Evolutionary conservation across 208 protist genomes (phyloP), one percentile per base, ranked within the genome.

Genomic region (Acanthamoeba castellanii): DNA sequence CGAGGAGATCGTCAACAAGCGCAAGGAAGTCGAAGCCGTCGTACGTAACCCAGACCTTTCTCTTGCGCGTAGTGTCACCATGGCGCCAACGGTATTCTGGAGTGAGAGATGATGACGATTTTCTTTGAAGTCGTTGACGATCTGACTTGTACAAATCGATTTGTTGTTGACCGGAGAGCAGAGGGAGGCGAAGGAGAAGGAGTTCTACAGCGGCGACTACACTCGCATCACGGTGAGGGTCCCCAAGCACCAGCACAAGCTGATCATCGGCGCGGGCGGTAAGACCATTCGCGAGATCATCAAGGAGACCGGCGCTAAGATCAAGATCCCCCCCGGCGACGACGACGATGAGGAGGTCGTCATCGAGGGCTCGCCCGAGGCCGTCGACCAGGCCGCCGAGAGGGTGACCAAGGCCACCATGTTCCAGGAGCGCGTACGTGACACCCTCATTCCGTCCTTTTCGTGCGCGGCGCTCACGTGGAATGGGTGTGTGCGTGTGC

Each of bases 251-350:
- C 59, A 74, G 50, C 84, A 91, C 50, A 91, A 50, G 57, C 32
- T 91, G 27, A 52, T 91, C 84, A 91, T 91, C 37, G 84, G 84
- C 30, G 59, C 84, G 9, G 59, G 59, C 25, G 84, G 84, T 52
- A 91, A 91, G 57, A 91, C 9, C n/a, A 91, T 91, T n/a, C 27
- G 59, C 16, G 84, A 91, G 59, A 91, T 91, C 22, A 85, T 85
- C 47, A 74, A 64, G 59, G 50, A 64, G 57, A 45, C 37, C 57
- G 57, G 57, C 50, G 84, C 32, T 7, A 64, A 52, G 57, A 72
- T 91, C 32, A 64, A 25, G 20, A 72, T 91, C 13, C 84, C 84
- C 13, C 59, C 59, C 3, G 57, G 61, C 9, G 9, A 91, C 57
- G 55, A 91, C 16, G 57, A 91, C 8, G 84, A 91, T 30, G 57